Evolutionary conservation across 2,329 filamentous ascomycete species (phyloP).

Genomic region (Sarocladiaceae sp.): DNA sequence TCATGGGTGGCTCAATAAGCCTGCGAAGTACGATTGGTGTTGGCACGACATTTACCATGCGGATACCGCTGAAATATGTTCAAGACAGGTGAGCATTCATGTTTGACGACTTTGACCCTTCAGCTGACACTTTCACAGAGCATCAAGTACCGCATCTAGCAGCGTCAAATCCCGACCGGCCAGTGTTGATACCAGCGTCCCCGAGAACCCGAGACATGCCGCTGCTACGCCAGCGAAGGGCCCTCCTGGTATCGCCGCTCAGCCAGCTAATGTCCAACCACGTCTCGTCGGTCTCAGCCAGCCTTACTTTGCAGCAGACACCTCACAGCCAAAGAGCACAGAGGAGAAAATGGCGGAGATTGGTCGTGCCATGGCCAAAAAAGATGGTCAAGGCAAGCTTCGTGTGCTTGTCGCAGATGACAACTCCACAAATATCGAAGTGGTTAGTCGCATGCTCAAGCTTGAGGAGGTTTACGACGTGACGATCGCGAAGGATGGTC

Average conservation of each 20-base stretch:
- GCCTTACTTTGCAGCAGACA: conserved; percentile 64
- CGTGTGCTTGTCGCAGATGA: conserved; percentile 81
- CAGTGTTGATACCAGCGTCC: conserved; percentile 40
- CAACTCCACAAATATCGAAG: conserved; percentile 54
- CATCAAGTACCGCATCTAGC: conserved; percentile 52
- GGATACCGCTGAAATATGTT: conserved; percentile 74
- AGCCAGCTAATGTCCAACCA: conserved; percentile 62
- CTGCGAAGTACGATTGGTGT: conserved; percentile 67
- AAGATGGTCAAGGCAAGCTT: conserved; percentile 59
- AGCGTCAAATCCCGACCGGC: conserved; percentile 45
- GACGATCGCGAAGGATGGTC: conserved; percentile 79
- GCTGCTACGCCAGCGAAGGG: not conserved
- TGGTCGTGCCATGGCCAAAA: conserved; percentile 58
- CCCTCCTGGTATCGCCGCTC: not conserved
- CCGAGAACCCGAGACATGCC: conserved; percentile 26
- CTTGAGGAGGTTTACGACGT: conserved; percentile 82
- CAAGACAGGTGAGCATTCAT: conserved; percentile 46
- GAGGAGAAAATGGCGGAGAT: conserved; percentile 63
- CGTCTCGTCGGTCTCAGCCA: conserved; percentile 77
- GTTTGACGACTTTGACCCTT: not conserved
- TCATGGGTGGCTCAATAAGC: conserved; percentile 77
- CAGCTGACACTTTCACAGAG: conserved; percentile 25
- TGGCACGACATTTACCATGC: conserved; percentile 79
- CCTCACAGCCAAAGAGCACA: conserved; percentile 28
- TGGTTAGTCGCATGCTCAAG: conserved; percentile 62